Evolutionary conservation across 345 rosid species (phyloP).

Genomic region (Draba incana): DNA sequence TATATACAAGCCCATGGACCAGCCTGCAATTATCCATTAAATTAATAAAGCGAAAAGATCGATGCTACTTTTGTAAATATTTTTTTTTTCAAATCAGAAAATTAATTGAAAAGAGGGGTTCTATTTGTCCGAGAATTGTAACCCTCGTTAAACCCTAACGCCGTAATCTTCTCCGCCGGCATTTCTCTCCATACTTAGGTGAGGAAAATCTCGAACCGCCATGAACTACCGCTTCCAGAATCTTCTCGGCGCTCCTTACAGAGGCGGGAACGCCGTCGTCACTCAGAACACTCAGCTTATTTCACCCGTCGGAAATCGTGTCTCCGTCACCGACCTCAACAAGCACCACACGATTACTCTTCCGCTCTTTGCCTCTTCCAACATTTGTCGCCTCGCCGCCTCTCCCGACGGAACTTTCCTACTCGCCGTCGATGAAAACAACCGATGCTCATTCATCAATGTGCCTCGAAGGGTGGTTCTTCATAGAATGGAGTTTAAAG

Average conservation of each 20-base stretch:
- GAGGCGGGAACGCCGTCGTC: constrained; percentile 80
- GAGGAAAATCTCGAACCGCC: constrained; percentile 22
- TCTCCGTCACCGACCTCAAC: constrained; percentile 83
- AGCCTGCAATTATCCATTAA: neutral
- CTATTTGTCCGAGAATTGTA: neutral
- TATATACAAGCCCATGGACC: constrained; percentile 3
- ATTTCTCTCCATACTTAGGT: constrained; percentile 15
- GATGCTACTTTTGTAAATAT: neutral
- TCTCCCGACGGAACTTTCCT: constrained; percentile 81
- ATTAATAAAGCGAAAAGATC: neutral
- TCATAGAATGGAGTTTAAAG: constrained; percentile 71
- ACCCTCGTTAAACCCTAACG: constrained; percentile 40
- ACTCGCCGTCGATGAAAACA: constrained; percentile 74
- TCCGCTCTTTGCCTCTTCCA: constrained; percentile 64
- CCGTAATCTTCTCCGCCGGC: constrained; percentile 24
- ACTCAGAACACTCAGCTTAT: constrained; percentile 66
- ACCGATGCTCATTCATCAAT: constrained; percentile 83
- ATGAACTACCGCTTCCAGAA: constrained; percentile 92
- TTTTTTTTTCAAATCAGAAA: neutral
- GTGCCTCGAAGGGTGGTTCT: constrained; percentile 71
- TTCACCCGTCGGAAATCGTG: constrained; percentile 89
- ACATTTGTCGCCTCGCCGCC: constrained; percentile 73
- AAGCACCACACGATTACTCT: constrained; percentile 75
- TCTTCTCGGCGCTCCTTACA: constrained; percentile 85
- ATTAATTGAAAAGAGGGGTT: neutral